Base-by-base conservation (phyloP, 441 rosid genomes). In the California macrophylla region DNA sequence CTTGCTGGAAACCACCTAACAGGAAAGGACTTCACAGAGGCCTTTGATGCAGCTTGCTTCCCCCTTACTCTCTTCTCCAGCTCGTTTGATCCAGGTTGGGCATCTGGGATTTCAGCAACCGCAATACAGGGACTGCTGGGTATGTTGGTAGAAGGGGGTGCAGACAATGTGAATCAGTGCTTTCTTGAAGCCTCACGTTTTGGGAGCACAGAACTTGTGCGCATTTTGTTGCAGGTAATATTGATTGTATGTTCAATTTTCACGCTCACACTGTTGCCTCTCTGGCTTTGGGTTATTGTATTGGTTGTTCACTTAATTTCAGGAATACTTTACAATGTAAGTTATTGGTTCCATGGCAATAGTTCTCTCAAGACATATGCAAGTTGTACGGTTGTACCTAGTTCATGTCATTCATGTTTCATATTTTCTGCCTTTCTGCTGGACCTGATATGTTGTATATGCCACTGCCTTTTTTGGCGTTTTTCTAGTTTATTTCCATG, bases 181-280 rank as follows among this genome's bases (percentile, higher is more conserved):
- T 93, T 93, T 73, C 97, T 91, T 72, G 97, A 93, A 82, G 98
- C 98, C 72, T 93, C 98, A 64, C 87, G 96, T 20, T 93, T 93
- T 64, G 98, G 98, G 23, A 91, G 97, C 78, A 89, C 97, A 68
- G 98, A 93, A 84, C 97, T 91, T 40, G 98, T 91, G 63, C 91
- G 96, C 73, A 85, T 93, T 68, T 81, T 93, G 72, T 80, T 90
- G 80, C 94, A 89, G 93, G 98, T 93, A 80, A 71, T 13, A 34
- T 32, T 40, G n/a, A 3, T 67, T 63, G 0, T 36, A 36, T 24
- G 12, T 0, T 66, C 56, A 16, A 16, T 36, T 65, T 66, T 61
- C 12, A 12, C 61, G 24, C 18, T 21, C n/a, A n/a, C 12, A 6
- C 63, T 74, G 23, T 16, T 24, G 30, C 15, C 15, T 52, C 67